Conservation (phyloP, 2,329 filamentous ascomycete genomes). For the Dactylellina sp. region DNA sequence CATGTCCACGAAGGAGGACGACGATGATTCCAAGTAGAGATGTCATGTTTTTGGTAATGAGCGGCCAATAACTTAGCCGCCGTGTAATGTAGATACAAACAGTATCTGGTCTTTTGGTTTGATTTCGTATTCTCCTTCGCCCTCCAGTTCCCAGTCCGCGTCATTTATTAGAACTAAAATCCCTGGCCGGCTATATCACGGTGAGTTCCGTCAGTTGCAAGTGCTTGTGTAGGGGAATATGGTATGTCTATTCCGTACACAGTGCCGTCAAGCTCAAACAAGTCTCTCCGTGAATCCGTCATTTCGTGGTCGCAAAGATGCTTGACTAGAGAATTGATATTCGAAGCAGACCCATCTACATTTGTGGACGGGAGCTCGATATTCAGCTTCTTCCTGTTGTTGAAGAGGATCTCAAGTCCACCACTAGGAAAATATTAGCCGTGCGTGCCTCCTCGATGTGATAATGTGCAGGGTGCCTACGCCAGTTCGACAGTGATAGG, state of each 20-base stretch:
- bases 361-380: constrained; percentile 75
- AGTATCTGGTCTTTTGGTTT: constrained; percentile 86
- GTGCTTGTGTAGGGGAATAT: background rate
- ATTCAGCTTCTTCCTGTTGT: constrained; percentile 79
- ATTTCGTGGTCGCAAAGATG: constrained; percentile 85
- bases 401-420: constrained; percentile 93
- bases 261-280: constrained; percentile 87
- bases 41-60: constrained; percentile 8
- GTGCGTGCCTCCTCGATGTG: constrained; percentile 58
- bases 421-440: constrained; percentile 70
- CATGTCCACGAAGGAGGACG: constrained; percentile 52
- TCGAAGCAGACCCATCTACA: constrained; percentile 69
- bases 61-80: constrained; percentile 71
- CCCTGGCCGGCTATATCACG: constrained; percentile 78
- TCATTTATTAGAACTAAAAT: constrained; percentile 98
- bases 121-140: constrained; percentile 88
- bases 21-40: constrained; percentile 45
- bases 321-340: constrained; percentile 79
- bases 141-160: constrained; percentile 97
- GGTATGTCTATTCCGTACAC: constrained; percentile 76
- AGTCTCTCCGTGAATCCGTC: constrained; percentile 84
- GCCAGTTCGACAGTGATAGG: constrained; percentile 62
- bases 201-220: background rate
- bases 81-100: constrained; percentile 96
- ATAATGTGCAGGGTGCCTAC: constrained; percentile 65